Evolutionary conservation across 805 yeast genomes (phyloP).

Genomic region (Zygosaccharomyces siamensis): DNA sequence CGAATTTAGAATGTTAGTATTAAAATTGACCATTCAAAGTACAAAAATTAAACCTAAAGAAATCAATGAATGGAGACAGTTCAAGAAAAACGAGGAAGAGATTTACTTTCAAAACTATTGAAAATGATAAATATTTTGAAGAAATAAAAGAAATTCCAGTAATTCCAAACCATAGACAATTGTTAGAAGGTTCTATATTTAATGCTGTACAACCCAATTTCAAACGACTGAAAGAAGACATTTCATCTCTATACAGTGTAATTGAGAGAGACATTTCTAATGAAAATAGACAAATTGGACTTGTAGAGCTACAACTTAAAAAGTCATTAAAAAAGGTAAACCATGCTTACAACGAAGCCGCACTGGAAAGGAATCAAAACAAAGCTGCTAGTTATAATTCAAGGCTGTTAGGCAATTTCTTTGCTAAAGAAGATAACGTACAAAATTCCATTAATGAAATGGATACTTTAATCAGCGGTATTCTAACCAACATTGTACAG

Average conservation of each 20-base stretch:
- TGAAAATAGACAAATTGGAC: slow-evolving; percentile 30
- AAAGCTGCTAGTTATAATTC: slow-evolving; percentile 8
- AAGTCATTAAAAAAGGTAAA: slow-evolving; percentile 22
- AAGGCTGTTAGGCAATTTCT: slow-evolving; percentile 12
- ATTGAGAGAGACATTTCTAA: slow-evolving; percentile 31
- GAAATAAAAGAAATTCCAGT: slow-evolving; percentile 18
- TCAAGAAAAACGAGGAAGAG: slow-evolving; percentile 8
- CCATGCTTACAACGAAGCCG: slow-evolving; percentile 16
- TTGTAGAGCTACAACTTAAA: slow-evolving; percentile 22
- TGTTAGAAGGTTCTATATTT: slow-evolving; percentile 24
- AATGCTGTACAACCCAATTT: slow-evolving; percentile 22
- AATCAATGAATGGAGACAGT: slow-evolving; percentile 1
- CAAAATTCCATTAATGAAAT: slow-evolving; percentile 14
- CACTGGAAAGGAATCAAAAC: slow-evolving; percentile 15
- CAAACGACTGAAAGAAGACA: slow-evolving; percentile 21
- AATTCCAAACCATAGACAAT: slow-evolving; percentile 14
- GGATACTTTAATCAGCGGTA: slow-evolving; percentile 9
- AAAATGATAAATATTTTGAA: slow-evolving; percentile 13
- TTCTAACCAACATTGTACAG: slow-evolving; percentile 25
- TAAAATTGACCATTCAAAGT: background rate
- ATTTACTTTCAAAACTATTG: slow-evolving; percentile 12
- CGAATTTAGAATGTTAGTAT: background rate
- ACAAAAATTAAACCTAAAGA: background rate
- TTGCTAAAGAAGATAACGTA: slow-evolving; percentile 5
- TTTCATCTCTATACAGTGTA: slow-evolving; percentile 16